A percentile compares a stretch with the other conserved stretches of the same genome.
phyloP scores from a whole-genome alignment of 1,139 yeast genomes.

The Protomyces macrosporus region DNA sequence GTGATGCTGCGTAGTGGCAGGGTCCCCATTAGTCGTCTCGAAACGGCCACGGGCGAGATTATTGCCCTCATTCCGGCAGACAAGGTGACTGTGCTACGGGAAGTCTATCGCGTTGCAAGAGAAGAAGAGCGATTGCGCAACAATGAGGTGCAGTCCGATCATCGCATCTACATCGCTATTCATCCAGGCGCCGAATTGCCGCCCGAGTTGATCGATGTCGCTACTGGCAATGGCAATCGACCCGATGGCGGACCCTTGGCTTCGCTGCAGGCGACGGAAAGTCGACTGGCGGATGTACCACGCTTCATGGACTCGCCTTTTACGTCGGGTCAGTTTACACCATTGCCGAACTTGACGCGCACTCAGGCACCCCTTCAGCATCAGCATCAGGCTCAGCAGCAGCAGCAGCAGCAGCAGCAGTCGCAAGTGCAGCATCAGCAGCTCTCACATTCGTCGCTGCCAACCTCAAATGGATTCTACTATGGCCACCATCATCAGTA shows the following conservation, averaged over 20 bases:
- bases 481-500: too few species aligned
- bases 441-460: too few species aligned
- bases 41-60: conserved; percentile 32
- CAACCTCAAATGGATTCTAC: too few species aligned
- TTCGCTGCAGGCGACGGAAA: too few species aligned
- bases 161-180: conserved; percentile 19
- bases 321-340: too few species aligned
- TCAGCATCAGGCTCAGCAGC: neutral
- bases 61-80: conserved; percentile 29
- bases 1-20: conserved; percentile 42
- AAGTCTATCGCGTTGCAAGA: conserved; percentile 36
- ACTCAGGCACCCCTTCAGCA: too few species aligned
- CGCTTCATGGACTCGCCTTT: neutral
- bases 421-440: neutral
- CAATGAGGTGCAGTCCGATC: conserved; percentile 6
- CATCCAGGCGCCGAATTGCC: neutral
- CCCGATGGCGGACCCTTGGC: too few species aligned
- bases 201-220: neutral
- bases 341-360: too few species aligned
- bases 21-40: conserved; percentile 37
- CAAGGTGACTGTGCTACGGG: conserved; percentile 35
- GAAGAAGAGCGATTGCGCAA: conserved; percentile 30
- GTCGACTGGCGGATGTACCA: neutral
- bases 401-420: neutral
- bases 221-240: neutral